Percentiles rank a stretch among this genome's conserved stretches.
phyloP scores from a whole-genome alignment of 2,329 filamentous ascomycete genomes.

The Pyricularia sp. region DNA sequence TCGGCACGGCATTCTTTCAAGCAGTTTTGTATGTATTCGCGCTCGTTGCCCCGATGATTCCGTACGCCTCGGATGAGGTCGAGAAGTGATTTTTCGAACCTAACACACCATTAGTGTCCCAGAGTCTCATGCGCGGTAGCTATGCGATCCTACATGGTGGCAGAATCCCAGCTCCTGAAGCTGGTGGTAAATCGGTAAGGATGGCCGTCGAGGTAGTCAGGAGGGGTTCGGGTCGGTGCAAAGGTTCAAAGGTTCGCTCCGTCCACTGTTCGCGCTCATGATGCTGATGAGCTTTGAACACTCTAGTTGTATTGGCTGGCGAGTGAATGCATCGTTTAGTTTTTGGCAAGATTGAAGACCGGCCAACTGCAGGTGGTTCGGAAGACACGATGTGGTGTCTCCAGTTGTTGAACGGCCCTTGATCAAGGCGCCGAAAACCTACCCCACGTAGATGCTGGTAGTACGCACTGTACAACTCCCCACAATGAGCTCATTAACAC shows the following conservation, averaged over 20 bases:
- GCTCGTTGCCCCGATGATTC: slow-evolving; percentile 90
- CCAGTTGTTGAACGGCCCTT: background rate
- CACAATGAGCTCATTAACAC: background rate
- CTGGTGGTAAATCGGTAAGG: background rate
- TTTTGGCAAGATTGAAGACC: background rate
- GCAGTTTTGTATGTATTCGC: slow-evolving; percentile 86
- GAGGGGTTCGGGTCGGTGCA: slow-evolving; percentile 1
- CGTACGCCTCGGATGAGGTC: slow-evolving; percentile 95
- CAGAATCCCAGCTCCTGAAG: background rate
- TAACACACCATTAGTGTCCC: slow-evolving; percentile 22
- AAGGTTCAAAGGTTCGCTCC: background rate
- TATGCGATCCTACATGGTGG: background rate
- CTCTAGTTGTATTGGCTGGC: background rate
- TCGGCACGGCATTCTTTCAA: slow-evolving; percentile 92
- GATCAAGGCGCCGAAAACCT: background rate
- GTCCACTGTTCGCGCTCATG: background rate
- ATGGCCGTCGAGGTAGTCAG: background rate
- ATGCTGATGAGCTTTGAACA: background rate
- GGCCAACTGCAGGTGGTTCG: background rate
- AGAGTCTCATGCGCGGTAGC: background rate
- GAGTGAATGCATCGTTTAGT: background rate
- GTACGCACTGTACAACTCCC: background rate
- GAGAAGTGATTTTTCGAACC: slow-evolving; percentile 98
- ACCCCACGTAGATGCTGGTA: background rate
- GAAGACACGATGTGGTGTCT: background rate